phyloP scores from a whole-genome alignment of 306 rosid species.

The Castanea sativa region DNA sequence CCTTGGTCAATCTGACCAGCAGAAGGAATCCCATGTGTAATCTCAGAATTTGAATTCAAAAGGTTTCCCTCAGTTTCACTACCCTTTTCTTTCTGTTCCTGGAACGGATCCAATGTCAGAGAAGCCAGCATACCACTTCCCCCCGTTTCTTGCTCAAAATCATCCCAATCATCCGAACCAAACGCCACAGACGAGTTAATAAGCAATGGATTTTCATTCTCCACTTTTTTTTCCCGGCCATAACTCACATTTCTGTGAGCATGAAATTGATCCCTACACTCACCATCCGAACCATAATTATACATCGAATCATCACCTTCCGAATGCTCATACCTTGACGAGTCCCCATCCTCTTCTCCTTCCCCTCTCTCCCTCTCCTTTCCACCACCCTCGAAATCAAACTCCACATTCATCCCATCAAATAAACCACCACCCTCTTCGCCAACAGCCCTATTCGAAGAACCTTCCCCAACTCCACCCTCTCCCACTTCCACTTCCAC shows the following conservation, averaged over 20 bases:
- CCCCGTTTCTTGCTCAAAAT: constrained; percentile 48
- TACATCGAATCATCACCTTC: constrained; percentile 76
- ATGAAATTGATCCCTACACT: constrained; percentile 24
- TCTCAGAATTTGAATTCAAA: constrained; percentile 15
- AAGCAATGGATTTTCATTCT: constrained; percentile 62
- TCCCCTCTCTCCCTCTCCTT: constrained; percentile 32
- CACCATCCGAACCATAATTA: constrained; percentile 49
- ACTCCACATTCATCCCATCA: constrained; percentile 12
- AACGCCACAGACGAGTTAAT: constrained; percentile 80
- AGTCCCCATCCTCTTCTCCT: constrained; percentile 38
- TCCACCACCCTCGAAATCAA: constrained; percentile 16
- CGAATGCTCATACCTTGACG: constrained; percentile 45
- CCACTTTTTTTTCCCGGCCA: constrained; percentile 23
- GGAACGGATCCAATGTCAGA: constrained; percentile 23
- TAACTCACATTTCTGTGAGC: constrained; percentile 14
- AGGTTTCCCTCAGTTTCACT: constrained; percentile 13
- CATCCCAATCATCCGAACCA: constrained; percentile 81
- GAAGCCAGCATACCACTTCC: constrained; percentile 21
- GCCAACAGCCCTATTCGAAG: constrained; percentile 11
- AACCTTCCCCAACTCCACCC: constrained; percentile 23
- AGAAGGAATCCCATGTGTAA: constrained; percentile 18
- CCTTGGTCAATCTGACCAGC: constrained; percentile 26
- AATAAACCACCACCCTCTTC: constrained; percentile 17
- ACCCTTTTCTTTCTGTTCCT: constrained; percentile 18
- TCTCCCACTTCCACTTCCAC: background rate